Base-by-base conservation (phyloP, 1,284 basidiomycete species). In the Naganishia sp. region DNA sequence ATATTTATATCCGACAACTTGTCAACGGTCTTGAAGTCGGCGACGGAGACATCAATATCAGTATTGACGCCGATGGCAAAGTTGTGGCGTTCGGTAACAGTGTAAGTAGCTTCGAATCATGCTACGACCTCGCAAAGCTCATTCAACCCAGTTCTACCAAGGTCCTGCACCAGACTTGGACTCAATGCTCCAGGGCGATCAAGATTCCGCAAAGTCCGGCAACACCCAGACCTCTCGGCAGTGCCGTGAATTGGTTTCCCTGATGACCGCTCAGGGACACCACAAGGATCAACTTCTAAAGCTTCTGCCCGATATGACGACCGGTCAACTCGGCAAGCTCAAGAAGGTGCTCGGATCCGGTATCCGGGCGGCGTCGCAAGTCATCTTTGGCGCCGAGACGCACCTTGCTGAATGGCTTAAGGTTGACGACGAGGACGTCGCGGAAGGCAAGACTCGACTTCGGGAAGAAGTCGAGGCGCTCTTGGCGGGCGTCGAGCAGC, bases 41-140 rank as follows among this genome's bases (percentile, higher is more conserved):
- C 18, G 90, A 96, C 74, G 92, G 88, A 51, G 88, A 94, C 79
- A 85, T 94, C 80, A 94, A 95, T 77, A 80, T 96, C 75, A 94
- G 95, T 81, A 83, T 94, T 76, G 89, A 77, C 55, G 69, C 72
- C 79, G 85, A 89, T 67, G 92, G 91, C 58, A 80, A 83, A 61
- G 84, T 95, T 17, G 74, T 94, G 55, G 92, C 89, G 0, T 90
- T 87, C 72, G 91, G 91, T 64, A 88, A 87, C 76, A 90, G 89
- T 70, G 90, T 91, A 71, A 68, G 88, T 81, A 17, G 4, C 1
- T 4, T 47, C 21, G n/a, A 39, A 21, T 15, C 28, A 39, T 15
- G 28, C 28, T 1, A 28, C 28, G 28, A 5, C 28, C 28, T 28
- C 28, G 28, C 39, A n/a, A 55, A 49, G 17, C 21, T 46, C 42